Base-by-base conservation (phyloP, 2,329 filamentous ascomycete genomes). In the Thielaviopsis ethacetica region DNA sequence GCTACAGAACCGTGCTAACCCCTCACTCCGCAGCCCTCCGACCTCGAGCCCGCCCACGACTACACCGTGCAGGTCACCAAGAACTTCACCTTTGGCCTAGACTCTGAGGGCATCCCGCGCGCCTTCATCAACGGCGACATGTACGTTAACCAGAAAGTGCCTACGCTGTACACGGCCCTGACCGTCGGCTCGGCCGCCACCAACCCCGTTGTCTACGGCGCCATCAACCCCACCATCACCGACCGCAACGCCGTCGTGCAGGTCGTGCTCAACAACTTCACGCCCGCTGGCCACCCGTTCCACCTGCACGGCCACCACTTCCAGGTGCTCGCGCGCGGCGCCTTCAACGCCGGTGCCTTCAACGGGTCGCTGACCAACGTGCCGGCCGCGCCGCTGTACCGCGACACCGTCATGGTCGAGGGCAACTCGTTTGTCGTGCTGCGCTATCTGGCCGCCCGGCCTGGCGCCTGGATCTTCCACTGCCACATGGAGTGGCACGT, bases 81-180 rank as follows among this genome's bases (percentile, higher is more conserved):
- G 72, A 71, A 73, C 66, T 76, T 82, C 60, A 65, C 69, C 54
- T 84, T 84, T 71, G 78, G 81, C 66, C 73, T 77, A 26, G 78
- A 88, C 51, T 72, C 69, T 27, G 79, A 87, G 63, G 81, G 81
- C 7, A 77, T 79, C 30, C 77, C 76, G 60, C 85, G 86, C 49
- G 54, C 53, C 34, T 61, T 38, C 30, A 30, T 60, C 49, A 58
- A 62, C 21, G 34, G 24, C 13, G 34, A 56, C 52, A 83, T 83
- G 6, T 89, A 86, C 66, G 76, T 85, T n/a, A 62, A 68, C 7
- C 85, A 85, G 56, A 79, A 82, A 65, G 84, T 88, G 0, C 86
- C 86, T 0, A 81, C 83, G 0, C 72, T 91, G 5, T 90, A 88
- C 73, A 83, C 83, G 2, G 85, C 77, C n/a, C 74, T 86, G 2